Evolutionary conservation across 345 rosid genomes (phyloP).

Genomic region (Triadica sebifera): DNA sequence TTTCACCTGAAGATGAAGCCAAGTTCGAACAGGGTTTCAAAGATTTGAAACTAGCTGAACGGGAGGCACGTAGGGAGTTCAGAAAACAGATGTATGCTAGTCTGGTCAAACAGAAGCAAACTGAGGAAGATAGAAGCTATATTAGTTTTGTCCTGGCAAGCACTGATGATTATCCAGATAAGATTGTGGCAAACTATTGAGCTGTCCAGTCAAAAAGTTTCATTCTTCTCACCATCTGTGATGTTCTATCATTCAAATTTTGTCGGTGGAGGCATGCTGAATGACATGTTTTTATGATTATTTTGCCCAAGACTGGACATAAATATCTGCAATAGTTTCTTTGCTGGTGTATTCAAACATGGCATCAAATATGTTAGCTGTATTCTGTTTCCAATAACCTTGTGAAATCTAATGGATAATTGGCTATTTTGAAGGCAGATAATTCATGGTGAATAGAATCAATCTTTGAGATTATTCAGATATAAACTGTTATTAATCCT

Average conservation of each 20-base stretch:
- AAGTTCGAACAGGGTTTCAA: constrained; percentile 74
- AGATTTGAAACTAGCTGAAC: constrained; percentile 62
- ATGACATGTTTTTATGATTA: background rate
- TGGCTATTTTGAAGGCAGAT: too few relatives aligned
- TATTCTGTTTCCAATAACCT: too few relatives aligned
- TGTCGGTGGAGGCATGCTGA: too few relatives aligned
- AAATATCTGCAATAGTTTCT: background rate
- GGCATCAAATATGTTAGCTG: too few relatives aligned
- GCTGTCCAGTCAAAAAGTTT: background rate
- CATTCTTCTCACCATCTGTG: background rate
- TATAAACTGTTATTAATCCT: too few relatives aligned
- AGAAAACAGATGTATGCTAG: constrained; percentile 52
- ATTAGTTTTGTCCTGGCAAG: constrained; percentile 14
- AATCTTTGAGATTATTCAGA: too few relatives aligned
- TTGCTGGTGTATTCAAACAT: too few relatives aligned
- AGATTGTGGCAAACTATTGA: constrained; percentile 19
- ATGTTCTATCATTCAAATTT: background rate
- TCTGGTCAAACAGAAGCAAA: constrained; percentile 22
- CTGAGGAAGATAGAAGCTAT: constrained; percentile 12
- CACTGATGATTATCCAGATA: constrained; percentile 14
- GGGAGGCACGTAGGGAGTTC: constrained; percentile 60
- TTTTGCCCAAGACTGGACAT: background rate
- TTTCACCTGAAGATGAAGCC: constrained; percentile 68
- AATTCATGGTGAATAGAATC: too few relatives aligned
- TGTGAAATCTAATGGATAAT: too few relatives aligned